These are phyloP conservation scores for Massarina eburnea DNA, from an alignment of 2,329 filamentous ascomycete species.

Conservation along the genomic window DNA sequence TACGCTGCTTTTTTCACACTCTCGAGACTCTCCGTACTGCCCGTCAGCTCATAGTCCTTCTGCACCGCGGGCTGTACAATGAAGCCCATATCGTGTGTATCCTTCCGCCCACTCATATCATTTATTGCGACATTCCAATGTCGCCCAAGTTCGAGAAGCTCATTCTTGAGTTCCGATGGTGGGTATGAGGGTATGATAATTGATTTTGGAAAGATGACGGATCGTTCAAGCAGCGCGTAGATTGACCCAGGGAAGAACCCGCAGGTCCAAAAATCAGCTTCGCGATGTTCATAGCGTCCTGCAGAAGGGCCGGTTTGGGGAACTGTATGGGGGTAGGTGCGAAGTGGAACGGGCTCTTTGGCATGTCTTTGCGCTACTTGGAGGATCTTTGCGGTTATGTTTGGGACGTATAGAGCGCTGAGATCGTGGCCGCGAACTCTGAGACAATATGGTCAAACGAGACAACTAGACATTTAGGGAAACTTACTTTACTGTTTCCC, in stretches of 20 bases:
- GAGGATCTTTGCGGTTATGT: slow-evolving; percentile 32
- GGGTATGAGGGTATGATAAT: slow-evolving; percentile 21
- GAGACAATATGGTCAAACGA: too few species aligned
- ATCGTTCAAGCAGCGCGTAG: slow-evolving; percentile 36
- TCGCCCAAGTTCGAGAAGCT: slow-evolving; percentile 28
- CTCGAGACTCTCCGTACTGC: slow-evolving; percentile 42
- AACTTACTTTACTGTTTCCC: too few species aligned
- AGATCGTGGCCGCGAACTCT: slow-evolving; percentile 23
- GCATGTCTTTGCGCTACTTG: slow-evolving; percentile 36
- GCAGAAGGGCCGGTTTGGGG: slow-evolving; percentile 26
- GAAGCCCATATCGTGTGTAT: slow-evolving; percentile 59
- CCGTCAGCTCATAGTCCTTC: slow-evolving; percentile 52
- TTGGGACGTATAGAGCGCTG: slow-evolving; percentile 31
- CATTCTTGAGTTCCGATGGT: slow-evolving; percentile 21
- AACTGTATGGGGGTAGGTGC: slow-evolving; percentile 37
- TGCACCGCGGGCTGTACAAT: slow-evolving; percentile 54
- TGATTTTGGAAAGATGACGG: slow-evolving; percentile 30
- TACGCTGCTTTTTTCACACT: slow-evolving; percentile 49
- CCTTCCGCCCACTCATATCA: slow-evolving; percentile 43
- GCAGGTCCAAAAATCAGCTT: slow-evolving; percentile 41
- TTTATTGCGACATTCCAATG: slow-evolving; percentile 38
- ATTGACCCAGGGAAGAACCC: slow-evolving; percentile 40
- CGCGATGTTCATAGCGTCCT: slow-evolving; percentile 36
- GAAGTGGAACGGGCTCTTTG: slow-evolving; percentile 29
- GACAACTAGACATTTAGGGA: too few species aligned